Percentiles rank a stretch among this genome's conserved stretches.
Conservation (phyloP, 306 rosid species). For the Nissolia schottii region DNA sequence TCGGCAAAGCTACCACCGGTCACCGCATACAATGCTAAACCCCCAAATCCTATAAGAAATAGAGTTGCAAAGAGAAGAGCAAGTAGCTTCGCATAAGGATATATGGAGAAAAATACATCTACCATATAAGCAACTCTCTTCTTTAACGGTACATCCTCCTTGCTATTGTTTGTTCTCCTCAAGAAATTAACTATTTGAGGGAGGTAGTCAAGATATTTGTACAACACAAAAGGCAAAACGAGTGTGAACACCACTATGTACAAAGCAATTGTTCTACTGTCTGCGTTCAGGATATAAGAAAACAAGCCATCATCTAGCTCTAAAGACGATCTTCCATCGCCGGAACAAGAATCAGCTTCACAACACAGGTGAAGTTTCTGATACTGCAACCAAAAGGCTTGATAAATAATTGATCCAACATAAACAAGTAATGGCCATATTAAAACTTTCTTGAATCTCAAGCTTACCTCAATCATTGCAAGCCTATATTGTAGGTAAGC, state of each 20-base stretch:
- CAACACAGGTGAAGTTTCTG: conserved; percentile 40
- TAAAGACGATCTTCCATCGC: conserved; percentile 16
- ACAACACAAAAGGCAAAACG: conserved; percentile 60
- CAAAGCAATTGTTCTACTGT: conserved; percentile 64
- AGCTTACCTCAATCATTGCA: conserved; percentile 57
- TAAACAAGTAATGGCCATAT: not conserved
- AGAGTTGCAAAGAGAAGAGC: conserved; percentile 94
- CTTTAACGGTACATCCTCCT: conserved; percentile 84
- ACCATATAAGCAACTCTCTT: conserved; percentile 90
- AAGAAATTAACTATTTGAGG: conserved; percentile 54
- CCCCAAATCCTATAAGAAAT: conserved; percentile 91
- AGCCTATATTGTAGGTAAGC: conserved; percentile 50
- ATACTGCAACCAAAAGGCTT: conserved; percentile 46
- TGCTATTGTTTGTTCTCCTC: conserved; percentile 49
- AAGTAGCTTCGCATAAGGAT: conserved; percentile 91
- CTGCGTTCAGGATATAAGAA: conserved; percentile 32
- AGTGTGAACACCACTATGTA: conserved; percentile 60
- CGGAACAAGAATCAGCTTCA: conserved; percentile 21
- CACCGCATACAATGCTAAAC: conserved; percentile 88
- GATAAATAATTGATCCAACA: not conserved
- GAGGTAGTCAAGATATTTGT: conserved; percentile 71
- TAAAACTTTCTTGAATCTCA: not conserved
- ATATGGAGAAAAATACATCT: conserved; percentile 88
- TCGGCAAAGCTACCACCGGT: conserved; percentile 83
- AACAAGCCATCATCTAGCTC: conserved; percentile 18